These are phyloP conservation scores for Epichloe scottii DNA, from an alignment of 2,329 filamentous ascomycete species.

Conservation along the genomic window DNA sequence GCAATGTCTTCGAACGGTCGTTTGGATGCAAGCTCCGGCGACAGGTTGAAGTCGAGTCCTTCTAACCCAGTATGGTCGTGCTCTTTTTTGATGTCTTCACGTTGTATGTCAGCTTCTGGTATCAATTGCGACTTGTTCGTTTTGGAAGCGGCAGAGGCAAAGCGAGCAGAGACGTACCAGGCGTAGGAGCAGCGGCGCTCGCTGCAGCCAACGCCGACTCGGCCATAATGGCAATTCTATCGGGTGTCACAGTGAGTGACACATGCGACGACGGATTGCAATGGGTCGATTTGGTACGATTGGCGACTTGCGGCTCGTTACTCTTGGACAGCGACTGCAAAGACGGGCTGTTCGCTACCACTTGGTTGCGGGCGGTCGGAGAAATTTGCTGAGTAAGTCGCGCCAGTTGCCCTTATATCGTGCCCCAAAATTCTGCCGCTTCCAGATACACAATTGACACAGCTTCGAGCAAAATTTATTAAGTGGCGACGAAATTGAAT, in stretches of 20 bases:
- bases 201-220: slow-evolving; percentile 26
- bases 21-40: slow-evolving; percentile 25
- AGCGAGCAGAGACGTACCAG: slow-evolving; percentile 19
- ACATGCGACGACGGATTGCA: slow-evolving; percentile 10
- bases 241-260: slow-evolving; percentile 12
- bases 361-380: slow-evolving; percentile 21
- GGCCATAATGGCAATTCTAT: slow-evolving; percentile 26
- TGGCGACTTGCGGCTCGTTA: neutral
- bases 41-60: slow-evolving; percentile 21
- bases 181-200: slow-evolving; percentile 20
- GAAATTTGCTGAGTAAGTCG: slow-evolving; percentile 31
- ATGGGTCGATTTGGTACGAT: neutral
- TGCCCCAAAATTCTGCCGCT: slow-evolving; percentile 24
- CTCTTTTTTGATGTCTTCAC: slow-evolving; percentile 27
- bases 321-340: slow-evolving; percentile 6
- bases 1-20: slow-evolving; percentile 22
- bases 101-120: neutral
- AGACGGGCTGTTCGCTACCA: slow-evolving; percentile 12
- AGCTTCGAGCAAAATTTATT: slow-evolving; percentile 8
- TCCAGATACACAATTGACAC: slow-evolving; percentile 27
- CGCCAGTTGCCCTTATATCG: slow-evolving; percentile 26
- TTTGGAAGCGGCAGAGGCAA: neutral
- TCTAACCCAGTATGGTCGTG: slow-evolving; percentile 18
- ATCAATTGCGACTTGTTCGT: neutral
- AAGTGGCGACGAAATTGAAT: neutral